Conservation (phyloP, 768 basidiomycete genomes). For the Coprinopsis strossmayeri region DNA sequence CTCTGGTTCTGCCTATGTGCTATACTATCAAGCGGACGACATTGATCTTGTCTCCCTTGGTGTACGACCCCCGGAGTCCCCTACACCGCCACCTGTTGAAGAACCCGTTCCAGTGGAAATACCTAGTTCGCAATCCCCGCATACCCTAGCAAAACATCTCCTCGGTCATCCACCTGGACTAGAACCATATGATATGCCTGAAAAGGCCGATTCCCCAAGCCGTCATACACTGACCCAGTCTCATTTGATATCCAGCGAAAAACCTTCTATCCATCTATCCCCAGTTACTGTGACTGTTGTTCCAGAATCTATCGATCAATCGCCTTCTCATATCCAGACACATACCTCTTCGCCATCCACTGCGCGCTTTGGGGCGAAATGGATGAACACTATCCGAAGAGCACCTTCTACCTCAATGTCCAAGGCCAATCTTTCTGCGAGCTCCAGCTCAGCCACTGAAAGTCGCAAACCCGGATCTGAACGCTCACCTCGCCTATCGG, state of each 20-base stretch:
- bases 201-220: neutral
- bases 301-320: conserved; percentile 7
- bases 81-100: conserved; percentile 15
- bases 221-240: neutral
- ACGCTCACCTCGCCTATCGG: conserved; percentile 23
- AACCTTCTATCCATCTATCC: neutral
- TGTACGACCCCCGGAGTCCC: conserved; percentile 34
- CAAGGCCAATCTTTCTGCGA: conserved; percentile 10
- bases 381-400: conserved; percentile 26
- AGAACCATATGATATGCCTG: conserved; percentile 1
- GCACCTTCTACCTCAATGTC: conserved; percentile 25
- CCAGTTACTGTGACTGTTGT: conserved; percentile 10
- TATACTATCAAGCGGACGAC: conserved; percentile 95
- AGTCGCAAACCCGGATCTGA: conserved; percentile 20
- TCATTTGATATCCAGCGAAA: neutral
- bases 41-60: conserved; percentile 72
- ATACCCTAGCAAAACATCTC: conserved; percentile 3
- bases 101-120: neutral
- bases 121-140: neutral
- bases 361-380: conserved; percentile 18
- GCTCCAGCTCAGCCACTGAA: conserved; percentile 14
- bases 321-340: conserved; percentile 8
- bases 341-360: conserved; percentile 17
- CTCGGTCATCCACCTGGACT: conserved; percentile 8
- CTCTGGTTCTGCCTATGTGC: conserved; percentile 87